A percentile compares a stretch with the other conserved stretches of the same genome.
phyloP scores from a whole-genome alignment of 495 filamentous ascomycete species.

The Talaromyces nanjingensis region DNA sequence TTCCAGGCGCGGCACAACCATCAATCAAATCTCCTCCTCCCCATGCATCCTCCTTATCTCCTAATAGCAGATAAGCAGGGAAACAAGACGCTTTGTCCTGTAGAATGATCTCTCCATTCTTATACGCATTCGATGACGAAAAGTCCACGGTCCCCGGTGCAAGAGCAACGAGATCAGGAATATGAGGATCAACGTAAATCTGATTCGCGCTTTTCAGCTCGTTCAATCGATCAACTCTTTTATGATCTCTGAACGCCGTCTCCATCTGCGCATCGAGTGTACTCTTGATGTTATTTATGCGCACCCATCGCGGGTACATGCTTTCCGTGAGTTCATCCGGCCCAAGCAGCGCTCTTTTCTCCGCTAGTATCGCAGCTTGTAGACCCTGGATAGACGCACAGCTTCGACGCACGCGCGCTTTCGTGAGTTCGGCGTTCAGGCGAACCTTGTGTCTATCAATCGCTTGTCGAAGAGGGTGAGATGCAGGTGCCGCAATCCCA shows the following conservation, averaged over 20 bases:
- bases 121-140: constrained; percentile 63
- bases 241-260: constrained; percentile 58
- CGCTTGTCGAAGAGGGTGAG: constrained; percentile 67
- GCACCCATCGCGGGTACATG: constrained; percentile 76
- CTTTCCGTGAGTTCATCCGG: constrained; percentile 15
- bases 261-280: constrained; percentile 60
- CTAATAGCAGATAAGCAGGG: constrained; percentile 71
- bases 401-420: constrained; percentile 63
- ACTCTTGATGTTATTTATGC: constrained; percentile 73
- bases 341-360: constrained; percentile 19
- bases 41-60: constrained; percentile 33
- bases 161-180: constrained; percentile 77
- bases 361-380: constrained; percentile 44
- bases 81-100: constrained; percentile 98
- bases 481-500: constrained; percentile 69
- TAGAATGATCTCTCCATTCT: constrained; percentile 68
- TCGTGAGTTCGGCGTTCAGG: constrained; percentile 72
- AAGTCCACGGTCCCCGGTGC: constrained; percentile 57
- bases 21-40: constrained; percentile 71
- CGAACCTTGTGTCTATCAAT: constrained; percentile 77
- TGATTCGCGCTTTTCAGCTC: constrained; percentile 29
- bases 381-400: constrained; percentile 58
- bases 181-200: constrained; percentile 62
- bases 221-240: constrained; percentile 38
- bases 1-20: constrained; percentile 88